These are phyloP conservation scores for Talinum fruticosum DNA, from an alignment of 148 eudicot genomes.

Conservation along the genomic window DNA sequence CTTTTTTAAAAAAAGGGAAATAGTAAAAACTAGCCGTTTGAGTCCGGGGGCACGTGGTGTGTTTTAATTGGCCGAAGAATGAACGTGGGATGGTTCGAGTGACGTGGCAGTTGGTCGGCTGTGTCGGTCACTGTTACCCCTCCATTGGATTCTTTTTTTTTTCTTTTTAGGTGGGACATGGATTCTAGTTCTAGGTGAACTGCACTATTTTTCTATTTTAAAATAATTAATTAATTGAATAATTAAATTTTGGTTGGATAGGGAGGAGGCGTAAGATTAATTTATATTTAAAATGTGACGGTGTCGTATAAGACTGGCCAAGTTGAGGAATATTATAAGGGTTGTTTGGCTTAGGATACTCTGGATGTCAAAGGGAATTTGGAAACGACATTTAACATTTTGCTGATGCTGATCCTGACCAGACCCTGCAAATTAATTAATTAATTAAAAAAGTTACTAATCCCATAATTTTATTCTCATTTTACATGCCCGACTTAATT, in stretches of 20 bases:
- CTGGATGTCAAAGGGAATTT: background rate
- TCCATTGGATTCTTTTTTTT: slow-evolving; percentile 11
- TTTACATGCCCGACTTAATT: background rate
- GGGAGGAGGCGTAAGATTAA: background rate
- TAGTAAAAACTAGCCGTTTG: slow-evolving; percentile 59
- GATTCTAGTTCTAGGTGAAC: slow-evolving; percentile 26
- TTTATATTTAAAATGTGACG: background rate
- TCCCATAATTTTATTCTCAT: slow-evolving; percentile 11
- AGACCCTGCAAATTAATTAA: background rate
- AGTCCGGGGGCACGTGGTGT: slow-evolving; percentile 32
- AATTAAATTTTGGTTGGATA: background rate
- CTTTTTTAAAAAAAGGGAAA: background rate
- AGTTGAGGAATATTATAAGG: background rate
- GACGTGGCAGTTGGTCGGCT: slow-evolving; percentile 56
- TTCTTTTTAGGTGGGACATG: background rate
- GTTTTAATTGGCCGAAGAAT: slow-evolving; percentile 8
- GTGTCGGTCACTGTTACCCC: slow-evolving; percentile 37
- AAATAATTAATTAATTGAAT: background rate
- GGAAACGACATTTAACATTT: background rate
- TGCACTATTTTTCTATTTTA: slow-evolving; percentile 9
- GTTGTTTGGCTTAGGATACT: background rate
- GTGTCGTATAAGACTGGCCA: background rate
- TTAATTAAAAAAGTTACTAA: slow-evolving; percentile 12
- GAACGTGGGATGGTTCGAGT: slow-evolving; percentile 31
- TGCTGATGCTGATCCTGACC: too few species aligned